Percentiles rank a stretch among this genome's conserved stretches.
Conservation (phyloP, 257 asterid species). For the Capsicum rhomboideum region DNA sequence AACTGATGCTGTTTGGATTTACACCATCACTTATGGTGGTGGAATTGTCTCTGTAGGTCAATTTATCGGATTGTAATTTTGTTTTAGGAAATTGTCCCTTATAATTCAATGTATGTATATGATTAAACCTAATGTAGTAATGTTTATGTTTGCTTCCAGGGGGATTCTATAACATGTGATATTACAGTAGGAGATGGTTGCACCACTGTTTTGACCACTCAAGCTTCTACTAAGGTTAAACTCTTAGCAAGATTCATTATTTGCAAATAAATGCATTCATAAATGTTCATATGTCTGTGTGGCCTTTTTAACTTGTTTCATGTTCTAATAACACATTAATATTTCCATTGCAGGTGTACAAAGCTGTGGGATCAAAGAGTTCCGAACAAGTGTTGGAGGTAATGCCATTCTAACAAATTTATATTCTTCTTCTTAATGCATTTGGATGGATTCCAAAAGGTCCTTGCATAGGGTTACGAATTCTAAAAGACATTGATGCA, state of each 20-base stretch:
- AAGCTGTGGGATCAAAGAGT: constrained; percentile 55
- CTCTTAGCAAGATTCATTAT: not conserved
- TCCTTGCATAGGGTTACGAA: not conserved
- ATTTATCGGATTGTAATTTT: not conserved
- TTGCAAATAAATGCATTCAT: not conserved
- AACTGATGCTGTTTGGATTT: constrained; percentile 90
- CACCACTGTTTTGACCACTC: constrained; percentile 85
- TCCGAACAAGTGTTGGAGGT: constrained; percentile 75
- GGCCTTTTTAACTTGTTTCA: not conserved
- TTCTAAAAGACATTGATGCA: not conserved
- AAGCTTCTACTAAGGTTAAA: constrained; percentile 93
- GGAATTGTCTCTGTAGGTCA: constrained; percentile 78
- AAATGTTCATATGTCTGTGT: not conserved
- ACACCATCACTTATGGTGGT: constrained; percentile 85
- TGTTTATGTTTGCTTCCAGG: constrained; percentile 29
- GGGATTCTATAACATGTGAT: constrained; percentile 61
- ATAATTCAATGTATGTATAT: no score
- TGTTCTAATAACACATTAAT: not conserved
- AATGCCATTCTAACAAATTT: not conserved
- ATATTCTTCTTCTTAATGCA: not conserved
- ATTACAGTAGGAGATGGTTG: constrained; percentile 57
- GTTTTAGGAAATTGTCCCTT: no score
- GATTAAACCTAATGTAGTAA: not conserved
- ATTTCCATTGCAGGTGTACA: constrained; percentile 55
- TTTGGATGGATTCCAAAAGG: not conserved